These are phyloP conservation scores for Colletotrichum sidae DNA, from an alignment of 2,329 filamentous ascomycete genomes.

Conservation along the genomic window DNA sequence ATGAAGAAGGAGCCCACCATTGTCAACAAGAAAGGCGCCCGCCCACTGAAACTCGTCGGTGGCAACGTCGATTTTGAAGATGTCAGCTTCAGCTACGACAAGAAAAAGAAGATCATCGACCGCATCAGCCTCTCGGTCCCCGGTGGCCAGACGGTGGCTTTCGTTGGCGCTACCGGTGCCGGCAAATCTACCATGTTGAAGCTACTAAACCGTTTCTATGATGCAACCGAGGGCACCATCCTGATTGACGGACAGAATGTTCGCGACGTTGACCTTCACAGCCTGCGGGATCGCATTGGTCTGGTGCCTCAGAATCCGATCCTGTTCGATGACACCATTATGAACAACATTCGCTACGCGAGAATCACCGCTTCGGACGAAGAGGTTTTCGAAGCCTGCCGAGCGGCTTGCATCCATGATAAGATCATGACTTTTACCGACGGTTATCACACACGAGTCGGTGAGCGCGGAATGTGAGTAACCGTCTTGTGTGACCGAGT, in stretches of 20 bases:
- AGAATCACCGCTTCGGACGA: slow-evolving; percentile 65
- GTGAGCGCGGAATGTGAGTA: slow-evolving; percentile 61
- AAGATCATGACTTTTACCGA: slow-evolving; percentile 66
- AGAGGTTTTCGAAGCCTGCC: slow-evolving; percentile 66
- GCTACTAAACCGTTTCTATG: slow-evolving; percentile 70
- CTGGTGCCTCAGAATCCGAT: slow-evolving; percentile 68
- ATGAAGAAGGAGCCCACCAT: slow-evolving; percentile 69
- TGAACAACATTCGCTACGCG: slow-evolving; percentile 70
- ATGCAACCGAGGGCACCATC: slow-evolving; percentile 64
- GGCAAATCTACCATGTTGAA: slow-evolving; percentile 70
- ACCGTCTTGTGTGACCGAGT: neutral
- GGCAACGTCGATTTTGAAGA: slow-evolving; percentile 66
- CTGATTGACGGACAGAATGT: slow-evolving; percentile 68
- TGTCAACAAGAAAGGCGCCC: slow-evolving; percentile 62
- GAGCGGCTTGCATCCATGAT: slow-evolving; percentile 68
- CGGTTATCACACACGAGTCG: slow-evolving; percentile 62
- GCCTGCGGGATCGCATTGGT: slow-evolving; percentile 65
- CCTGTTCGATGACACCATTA: slow-evolving; percentile 68
- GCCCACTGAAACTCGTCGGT: slow-evolving; percentile 61
- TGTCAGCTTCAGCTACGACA: slow-evolving; percentile 70
- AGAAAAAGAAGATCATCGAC: slow-evolving; percentile 68
- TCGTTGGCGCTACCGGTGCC: slow-evolving; percentile 70
- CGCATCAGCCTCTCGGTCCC: slow-evolving; percentile 62
- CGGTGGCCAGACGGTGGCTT: slow-evolving; percentile 66
- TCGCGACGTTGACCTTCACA: slow-evolving; percentile 63